These are phyloP conservation scores for Macrocybe gigantea DNA, from an alignment of 768 basidiomycete genomes.

Conservation along the genomic window DNA sequence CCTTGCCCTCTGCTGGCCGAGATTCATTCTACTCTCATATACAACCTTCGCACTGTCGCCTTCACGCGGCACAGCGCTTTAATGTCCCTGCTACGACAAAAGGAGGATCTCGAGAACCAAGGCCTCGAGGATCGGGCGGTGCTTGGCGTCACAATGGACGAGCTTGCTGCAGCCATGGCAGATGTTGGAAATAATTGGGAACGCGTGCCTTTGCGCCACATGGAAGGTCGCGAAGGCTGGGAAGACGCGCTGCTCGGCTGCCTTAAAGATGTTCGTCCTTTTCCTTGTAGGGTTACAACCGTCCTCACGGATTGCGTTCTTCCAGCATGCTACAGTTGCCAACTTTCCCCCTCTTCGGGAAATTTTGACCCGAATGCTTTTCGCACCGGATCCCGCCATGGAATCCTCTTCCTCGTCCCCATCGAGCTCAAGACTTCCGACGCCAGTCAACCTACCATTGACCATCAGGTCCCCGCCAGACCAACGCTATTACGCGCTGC, in stretches of 20 bases:
- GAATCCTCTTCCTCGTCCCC: slow-evolving; percentile 36
- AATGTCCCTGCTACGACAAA: slow-evolving; percentile 51
- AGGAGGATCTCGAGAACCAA: slow-evolving; percentile 35
- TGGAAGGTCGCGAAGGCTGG: slow-evolving; percentile 82
- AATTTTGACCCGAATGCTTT: slow-evolving; percentile 68
- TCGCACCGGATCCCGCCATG: slow-evolving; percentile 49
- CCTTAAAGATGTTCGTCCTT: slow-evolving; percentile 74
- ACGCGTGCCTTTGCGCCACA: slow-evolving; percentile 62
- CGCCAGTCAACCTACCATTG: slow-evolving; percentile 36
- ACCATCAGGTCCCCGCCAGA: slow-evolving; percentile 44
- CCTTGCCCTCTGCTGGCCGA: slow-evolving; percentile 80
- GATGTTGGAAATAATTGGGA: slow-evolving; percentile 88
- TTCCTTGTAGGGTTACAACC: slow-evolving; percentile 1
- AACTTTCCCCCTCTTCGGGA: slow-evolving; percentile 72
- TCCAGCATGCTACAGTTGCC: slow-evolving; percentile 65
- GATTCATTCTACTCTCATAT: slow-evolving; percentile 84
- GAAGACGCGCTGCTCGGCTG: slow-evolving; percentile 88
- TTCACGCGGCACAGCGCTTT: slow-evolving; percentile 74
- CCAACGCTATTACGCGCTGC: slow-evolving; percentile 69
- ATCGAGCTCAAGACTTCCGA: slow-evolving; percentile 43
- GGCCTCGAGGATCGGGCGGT: slow-evolving; percentile 31
- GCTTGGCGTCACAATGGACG: slow-evolving; percentile 56
- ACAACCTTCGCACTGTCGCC: slow-evolving; percentile 78
- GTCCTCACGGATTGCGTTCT: slow-evolving; percentile 2
- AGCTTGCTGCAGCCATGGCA: slow-evolving; percentile 63